phyloP scores from a whole-genome alignment of 2,329 filamentous ascomycete species.

The Apiospora koreana region DNA sequence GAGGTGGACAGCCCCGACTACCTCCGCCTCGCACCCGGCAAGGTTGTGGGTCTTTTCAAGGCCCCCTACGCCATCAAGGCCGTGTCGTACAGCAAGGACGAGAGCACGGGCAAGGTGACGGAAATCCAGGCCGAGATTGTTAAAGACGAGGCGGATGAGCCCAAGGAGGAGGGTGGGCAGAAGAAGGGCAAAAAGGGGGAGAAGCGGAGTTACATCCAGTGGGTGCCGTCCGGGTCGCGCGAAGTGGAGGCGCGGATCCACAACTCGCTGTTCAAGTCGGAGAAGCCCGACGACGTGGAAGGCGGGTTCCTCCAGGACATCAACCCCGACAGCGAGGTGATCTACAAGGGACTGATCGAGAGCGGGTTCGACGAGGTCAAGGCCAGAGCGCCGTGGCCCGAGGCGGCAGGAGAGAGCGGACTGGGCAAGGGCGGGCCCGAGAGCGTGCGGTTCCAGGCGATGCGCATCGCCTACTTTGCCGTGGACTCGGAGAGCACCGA shows the following conservation, averaged over 20 bases:
- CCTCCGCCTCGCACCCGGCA: constrained; percentile 75
- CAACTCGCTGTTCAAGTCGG: constrained; percentile 82
- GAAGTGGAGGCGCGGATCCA: constrained; percentile 77
- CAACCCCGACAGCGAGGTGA: constrained; percentile 78
- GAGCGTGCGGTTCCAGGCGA: constrained; percentile 85
- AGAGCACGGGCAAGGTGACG: constrained; percentile 60
- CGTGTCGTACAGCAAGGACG: constrained; percentile 67
- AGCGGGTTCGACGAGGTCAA: constrained; percentile 78
- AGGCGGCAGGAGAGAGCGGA: constrained; percentile 70
- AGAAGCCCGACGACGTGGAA: constrained; percentile 75
- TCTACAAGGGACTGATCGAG: constrained; percentile 82
- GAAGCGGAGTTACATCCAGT: constrained; percentile 73
- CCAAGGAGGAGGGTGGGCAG: constrained; percentile 49
- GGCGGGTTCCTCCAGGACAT: constrained; percentile 84
- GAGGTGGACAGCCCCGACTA: constrained; percentile 72
- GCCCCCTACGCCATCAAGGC: constrained; percentile 70
- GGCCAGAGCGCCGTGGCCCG: constrained; percentile 76
- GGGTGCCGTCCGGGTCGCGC: constrained; percentile 73
- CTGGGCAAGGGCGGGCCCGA: constrained; percentile 65
- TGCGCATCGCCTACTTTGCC: constrained; percentile 83
- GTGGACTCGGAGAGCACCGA: constrained; percentile 78
- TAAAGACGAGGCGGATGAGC: constrained; percentile 62
- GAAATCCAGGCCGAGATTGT: constrained; percentile 69
- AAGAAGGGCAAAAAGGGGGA: constrained; percentile 8
- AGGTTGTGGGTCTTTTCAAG: constrained; percentile 73